Evolutionary conservation across 495 filamentous ascomycete species (phyloP).

Genomic region (Aspergillus funiculosus): DNA sequence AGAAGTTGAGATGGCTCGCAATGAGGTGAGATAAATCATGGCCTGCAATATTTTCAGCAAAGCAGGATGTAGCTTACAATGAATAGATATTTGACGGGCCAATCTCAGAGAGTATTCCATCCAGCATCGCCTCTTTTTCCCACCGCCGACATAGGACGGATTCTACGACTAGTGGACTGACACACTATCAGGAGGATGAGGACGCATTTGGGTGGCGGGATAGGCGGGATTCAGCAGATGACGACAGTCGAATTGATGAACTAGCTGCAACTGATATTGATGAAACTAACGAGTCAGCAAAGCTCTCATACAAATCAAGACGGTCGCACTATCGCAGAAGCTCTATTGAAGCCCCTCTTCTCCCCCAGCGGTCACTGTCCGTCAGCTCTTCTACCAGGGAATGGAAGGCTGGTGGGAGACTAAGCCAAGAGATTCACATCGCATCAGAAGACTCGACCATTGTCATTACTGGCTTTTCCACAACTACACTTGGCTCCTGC

Average conservation of each 20-base stretch:
- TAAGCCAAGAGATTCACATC: constrained; percentile 88
- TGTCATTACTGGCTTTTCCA: constrained; percentile 85
- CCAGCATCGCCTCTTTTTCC: constrained; percentile 79
- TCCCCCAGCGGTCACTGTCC: constrained; percentile 55
- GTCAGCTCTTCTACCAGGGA: constrained; percentile 50
- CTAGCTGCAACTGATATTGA: constrained; percentile 28
- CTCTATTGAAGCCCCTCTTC: constrained; percentile 67
- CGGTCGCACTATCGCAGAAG: constrained; percentile 54
- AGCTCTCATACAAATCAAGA: constrained; percentile 36
- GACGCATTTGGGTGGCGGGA: constrained; percentile 47
- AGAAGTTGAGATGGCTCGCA: constrained; percentile 98
- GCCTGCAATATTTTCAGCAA: not conserved
- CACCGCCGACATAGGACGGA: constrained; percentile 70
- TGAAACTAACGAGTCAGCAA: constrained; percentile 29
- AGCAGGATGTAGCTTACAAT: constrained; percentile 5
- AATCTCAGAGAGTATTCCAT: constrained; percentile 89
- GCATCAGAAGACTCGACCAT: constrained; percentile 88
- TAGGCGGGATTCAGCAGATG: constrained; percentile 48
- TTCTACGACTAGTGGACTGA: constrained; percentile 74
- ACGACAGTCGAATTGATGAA: constrained; percentile 52
- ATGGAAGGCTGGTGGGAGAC: constrained; percentile 49
- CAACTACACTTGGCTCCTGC: constrained; percentile 58
- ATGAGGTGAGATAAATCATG: constrained; percentile 57
- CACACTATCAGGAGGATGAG: constrained; percentile 68
- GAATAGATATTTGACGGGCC: constrained; percentile 83